These are phyloP conservation scores for Neofusicoccum umdonicola DNA, from an alignment of 2,329 filamentous ascomycete species.

Conservation along the genomic window DNA sequence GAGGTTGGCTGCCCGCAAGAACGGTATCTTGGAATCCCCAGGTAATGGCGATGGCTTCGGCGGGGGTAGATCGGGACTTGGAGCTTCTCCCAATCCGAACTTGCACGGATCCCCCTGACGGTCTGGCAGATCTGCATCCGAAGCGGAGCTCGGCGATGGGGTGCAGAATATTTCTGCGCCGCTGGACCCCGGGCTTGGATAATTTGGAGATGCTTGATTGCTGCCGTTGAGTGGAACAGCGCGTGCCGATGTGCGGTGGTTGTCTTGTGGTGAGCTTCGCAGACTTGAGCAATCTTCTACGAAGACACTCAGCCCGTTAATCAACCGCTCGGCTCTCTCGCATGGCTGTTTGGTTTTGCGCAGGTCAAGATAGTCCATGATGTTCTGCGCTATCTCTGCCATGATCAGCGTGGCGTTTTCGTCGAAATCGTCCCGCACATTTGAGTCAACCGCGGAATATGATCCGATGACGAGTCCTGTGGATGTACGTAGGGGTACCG, in stretches of 20 bases:
- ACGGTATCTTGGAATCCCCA: not conserved
- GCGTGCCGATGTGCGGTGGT: too few species aligned
- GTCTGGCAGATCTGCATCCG: not conserved
- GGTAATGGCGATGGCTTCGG: not conserved
- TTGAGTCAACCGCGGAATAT: slow-evolving; percentile 29
- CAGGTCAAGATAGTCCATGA: slow-evolving; percentile 20
- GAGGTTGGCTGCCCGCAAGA: not conserved
- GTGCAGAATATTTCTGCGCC: not conserved
- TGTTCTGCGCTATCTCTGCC: slow-evolving; percentile 18
- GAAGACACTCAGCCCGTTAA: slow-evolving; percentile 31
- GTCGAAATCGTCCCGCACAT: slow-evolving; percentile 26
- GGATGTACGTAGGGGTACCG: slow-evolving; percentile 32
- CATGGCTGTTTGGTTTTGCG: not conserved
- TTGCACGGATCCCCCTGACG: not conserved
- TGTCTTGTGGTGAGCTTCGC: too few species aligned
- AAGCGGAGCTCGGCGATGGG: not conserved
- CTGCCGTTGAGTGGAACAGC: too few species aligned
- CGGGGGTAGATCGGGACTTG: not conserved
- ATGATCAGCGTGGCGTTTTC: slow-evolving; percentile 21
- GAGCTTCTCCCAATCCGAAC: not conserved
- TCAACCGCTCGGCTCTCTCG: slow-evolving; percentile 21
- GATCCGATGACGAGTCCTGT: slow-evolving; percentile 36
- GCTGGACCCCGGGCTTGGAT: not conserved
- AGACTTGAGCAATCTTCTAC: too few species aligned
- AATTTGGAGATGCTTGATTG: not conserved